phyloP scores from a whole-genome alignment of 345 rosid species.

The Pistacia vera region DNA sequence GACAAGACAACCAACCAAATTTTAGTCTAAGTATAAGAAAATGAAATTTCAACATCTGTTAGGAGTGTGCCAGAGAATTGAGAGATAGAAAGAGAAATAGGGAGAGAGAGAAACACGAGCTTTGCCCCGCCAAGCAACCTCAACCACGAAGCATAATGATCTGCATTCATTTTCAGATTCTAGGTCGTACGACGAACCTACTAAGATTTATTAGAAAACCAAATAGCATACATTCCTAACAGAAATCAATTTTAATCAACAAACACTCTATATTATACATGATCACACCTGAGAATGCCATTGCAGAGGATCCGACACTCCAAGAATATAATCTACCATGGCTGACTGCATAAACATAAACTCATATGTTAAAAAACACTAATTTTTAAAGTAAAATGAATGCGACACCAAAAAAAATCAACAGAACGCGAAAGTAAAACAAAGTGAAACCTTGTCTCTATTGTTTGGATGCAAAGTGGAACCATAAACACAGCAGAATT shows the following conservation, averaged over 20 bases:
- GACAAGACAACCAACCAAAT: slow-evolving; percentile 17
- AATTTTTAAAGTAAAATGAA: not conserved
- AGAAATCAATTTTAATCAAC: not conserved
- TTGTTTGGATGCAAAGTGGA: slow-evolving; percentile 80
- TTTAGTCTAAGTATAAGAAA: not conserved
- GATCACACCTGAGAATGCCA: slow-evolving; percentile 80
- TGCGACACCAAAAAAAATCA: not conserved
- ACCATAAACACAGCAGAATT: slow-evolving; percentile 89
- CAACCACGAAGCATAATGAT: slow-evolving; percentile 91
- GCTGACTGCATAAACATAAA: slow-evolving; percentile 49
- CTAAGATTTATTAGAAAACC: not conserved
- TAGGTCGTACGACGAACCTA: slow-evolving; percentile 28
- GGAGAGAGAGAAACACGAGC: slow-evolving; percentile 52
- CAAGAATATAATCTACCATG: slow-evolving; percentile 84
- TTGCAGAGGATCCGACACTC: slow-evolving; percentile 77
- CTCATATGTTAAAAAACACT: not conserved
- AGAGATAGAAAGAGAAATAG: slow-evolving; percentile 16
- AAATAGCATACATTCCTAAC: not conserved
- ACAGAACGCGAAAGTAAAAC: not conserved
- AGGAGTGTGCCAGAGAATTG: not conserved
- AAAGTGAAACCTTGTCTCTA: slow-evolving; percentile 56
- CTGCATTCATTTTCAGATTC: slow-evolving; percentile 80
- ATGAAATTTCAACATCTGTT: not conserved
- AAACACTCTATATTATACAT: not conserved
- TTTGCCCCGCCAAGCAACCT: slow-evolving; percentile 74